Evolutionary conservation across 495 filamentous ascomycete species (phyloP).

Genomic region (Thermochaetoides thermophila): DNA sequence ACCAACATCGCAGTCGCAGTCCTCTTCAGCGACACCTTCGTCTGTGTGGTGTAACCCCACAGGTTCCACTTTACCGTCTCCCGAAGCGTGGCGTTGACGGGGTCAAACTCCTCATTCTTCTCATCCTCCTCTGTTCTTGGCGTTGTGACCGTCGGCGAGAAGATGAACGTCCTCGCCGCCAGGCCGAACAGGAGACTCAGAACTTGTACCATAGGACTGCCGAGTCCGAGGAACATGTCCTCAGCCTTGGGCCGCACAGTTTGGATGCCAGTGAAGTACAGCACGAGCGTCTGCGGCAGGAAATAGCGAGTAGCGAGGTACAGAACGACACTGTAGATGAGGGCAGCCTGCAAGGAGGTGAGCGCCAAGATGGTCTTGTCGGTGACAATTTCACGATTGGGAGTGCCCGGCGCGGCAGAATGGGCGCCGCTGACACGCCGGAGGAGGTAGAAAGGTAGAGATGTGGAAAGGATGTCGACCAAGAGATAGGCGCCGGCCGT

Average conservation of each 20-base stretch:
- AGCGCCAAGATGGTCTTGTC: conserved; percentile 46
- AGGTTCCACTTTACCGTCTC: conserved; percentile 49
- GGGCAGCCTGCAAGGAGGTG: conserved; percentile 48
- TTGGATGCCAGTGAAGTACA: conserved; percentile 53
- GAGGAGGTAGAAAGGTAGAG: conserved; percentile 55
- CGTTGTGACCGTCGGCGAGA: conserved; percentile 48
- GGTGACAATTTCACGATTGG: conserved; percentile 55
- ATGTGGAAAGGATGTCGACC: conserved; percentile 51
- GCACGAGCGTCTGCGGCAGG: conserved; percentile 50
- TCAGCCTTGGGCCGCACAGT: conserved; percentile 48
- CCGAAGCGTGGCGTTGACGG: conserved; percentile 35
- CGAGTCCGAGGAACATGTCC: conserved; percentile 38
- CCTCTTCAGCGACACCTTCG: conserved; percentile 48
- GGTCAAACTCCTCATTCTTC: conserved; percentile 30
- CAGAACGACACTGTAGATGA: conserved; percentile 52
- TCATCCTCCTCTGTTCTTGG: conserved; percentile 24
- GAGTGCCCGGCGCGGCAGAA: conserved; percentile 37
- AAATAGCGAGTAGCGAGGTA: conserved; percentile 47
- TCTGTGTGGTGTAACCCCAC: conserved; percentile 45
- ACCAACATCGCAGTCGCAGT: conserved; percentile 45
- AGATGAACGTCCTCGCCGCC: conserved; percentile 58
- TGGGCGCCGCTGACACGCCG: conserved; percentile 49
- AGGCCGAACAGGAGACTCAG: conserved; percentile 38
- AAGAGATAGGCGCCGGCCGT: conserved; percentile 41
- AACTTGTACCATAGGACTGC: conserved; percentile 31